Percentiles rank a stretch among this genome's conserved stretches.
These are phyloP conservation scores for Fusarium sp. DNA, from an alignment of 2,329 filamentous ascomycete species.

Conservation along the genomic window DNA sequence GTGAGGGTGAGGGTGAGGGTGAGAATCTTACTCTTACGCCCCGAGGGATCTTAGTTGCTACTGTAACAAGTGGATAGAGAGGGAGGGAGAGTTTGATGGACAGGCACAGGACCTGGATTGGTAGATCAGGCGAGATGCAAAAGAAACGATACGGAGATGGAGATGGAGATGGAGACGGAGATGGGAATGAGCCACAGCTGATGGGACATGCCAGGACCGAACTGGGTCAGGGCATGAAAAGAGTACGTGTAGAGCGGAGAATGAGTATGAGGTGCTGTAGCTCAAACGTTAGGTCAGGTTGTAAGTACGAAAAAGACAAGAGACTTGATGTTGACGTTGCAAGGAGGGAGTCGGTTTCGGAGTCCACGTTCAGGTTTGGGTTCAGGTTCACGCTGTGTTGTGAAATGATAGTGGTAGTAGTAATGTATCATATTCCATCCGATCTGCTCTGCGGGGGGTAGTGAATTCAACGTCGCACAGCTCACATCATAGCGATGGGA, in stretches of 20 bases:
- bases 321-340: constrained; percentile 32
- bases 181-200: constrained; percentile 31
- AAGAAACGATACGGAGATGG: constrained; percentile 35
- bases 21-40: constrained; percentile 49
- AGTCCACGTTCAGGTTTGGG: background rate
- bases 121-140: constrained; percentile 37
- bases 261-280: constrained; percentile 12
- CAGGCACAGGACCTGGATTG: constrained; percentile 34
- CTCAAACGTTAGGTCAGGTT: background rate
- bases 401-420: constrained; percentile 16
- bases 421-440: constrained; percentile 27
- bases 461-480: constrained; percentile 46
- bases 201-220: constrained; percentile 40
- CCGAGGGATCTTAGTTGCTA: constrained; percentile 30
- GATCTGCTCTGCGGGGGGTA: constrained; percentile 11
- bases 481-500: background rate
- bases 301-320: background rate
- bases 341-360: constrained; percentile 22
- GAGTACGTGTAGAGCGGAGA: constrained; percentile 27
- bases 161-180: constrained; percentile 4
- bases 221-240: constrained; percentile 16
- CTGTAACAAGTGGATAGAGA: constrained; percentile 30
- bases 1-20: constrained; percentile 34
- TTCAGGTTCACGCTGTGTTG: constrained; percentile 18
- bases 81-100: constrained; percentile 36